A percentile compares a stretch with the other conserved stretches of the same genome.
Conservation (phyloP, 495 filamentous ascomycete genomes). For the Daldinia grandis region DNA sequence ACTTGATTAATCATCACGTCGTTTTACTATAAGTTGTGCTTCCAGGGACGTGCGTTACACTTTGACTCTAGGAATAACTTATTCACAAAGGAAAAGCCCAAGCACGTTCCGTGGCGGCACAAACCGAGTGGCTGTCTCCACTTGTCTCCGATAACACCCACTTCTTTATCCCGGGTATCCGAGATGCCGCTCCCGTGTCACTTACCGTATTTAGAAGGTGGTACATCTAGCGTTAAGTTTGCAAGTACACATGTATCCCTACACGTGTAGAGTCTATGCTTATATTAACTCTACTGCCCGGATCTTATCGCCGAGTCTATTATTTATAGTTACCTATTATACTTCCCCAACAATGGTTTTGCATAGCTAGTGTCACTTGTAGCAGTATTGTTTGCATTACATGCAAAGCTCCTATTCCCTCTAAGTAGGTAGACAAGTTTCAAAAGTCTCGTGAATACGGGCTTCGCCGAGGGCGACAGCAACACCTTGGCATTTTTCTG, state of each 20-base stretch:
- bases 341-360: not conserved
- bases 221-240: not conserved
- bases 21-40: too few relatives aligned
- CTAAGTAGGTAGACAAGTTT: not conserved
- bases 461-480: conserved; percentile 24
- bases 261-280: too few relatives aligned
- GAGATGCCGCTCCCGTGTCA: conserved; percentile 1
- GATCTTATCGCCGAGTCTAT: not conserved
- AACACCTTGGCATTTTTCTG: conserved; percentile 8
- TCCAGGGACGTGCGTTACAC: not conserved
- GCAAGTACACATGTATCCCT: not conserved
- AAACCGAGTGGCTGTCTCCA: not conserved
- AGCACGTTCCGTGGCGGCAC: not conserved
- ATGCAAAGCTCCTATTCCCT: not conserved
- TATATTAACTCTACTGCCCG: not conserved
- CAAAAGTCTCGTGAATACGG: conserved; percentile 7
- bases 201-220: conserved; percentile 7
- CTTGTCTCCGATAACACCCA: not conserved
- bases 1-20: too few relatives aligned
- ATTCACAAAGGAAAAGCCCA: too few relatives aligned
- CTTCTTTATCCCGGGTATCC: not conserved
- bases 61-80: too few relatives aligned
- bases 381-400: not conserved
- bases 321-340: too few relatives aligned
- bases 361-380: not conserved